These are phyloP conservation scores for Chlorokybus atmophyticus DNA, from an alignment of 139 green algal genomes.

Conservation along the genomic window DNA sequence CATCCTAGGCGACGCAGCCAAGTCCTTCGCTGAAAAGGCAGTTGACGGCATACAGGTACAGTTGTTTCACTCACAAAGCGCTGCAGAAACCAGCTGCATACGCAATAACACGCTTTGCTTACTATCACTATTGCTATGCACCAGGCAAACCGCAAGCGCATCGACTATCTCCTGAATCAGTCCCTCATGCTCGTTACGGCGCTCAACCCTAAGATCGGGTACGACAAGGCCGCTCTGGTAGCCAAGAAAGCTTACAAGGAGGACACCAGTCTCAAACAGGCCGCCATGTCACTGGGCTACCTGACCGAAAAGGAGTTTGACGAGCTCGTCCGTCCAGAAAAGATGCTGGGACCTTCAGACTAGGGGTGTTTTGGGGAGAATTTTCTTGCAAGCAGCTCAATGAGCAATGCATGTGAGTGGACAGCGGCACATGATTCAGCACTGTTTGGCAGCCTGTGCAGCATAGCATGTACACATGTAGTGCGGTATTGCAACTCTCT, in stretches of 20 bases:
- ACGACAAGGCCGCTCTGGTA: constrained; percentile 83
- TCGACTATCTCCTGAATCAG: constrained; percentile 63
- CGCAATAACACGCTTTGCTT: too few species aligned
- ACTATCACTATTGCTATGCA: too few species aligned
- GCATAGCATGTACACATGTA: too few species aligned
- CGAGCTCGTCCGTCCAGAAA: constrained; percentile 69
- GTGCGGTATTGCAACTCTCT: too few species aligned
- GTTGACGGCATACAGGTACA: constrained; percentile 67
- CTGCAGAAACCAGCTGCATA: too few species aligned
- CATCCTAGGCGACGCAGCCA: constrained; percentile 62
- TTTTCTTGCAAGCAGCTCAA: background rate
- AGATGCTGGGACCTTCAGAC: constrained; percentile 49
- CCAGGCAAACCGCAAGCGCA: constrained; percentile 60
- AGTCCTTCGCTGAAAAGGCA: constrained; percentile 67
- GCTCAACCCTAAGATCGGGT: constrained; percentile 78
- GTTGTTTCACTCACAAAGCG: too few species aligned
- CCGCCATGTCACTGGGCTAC: constrained; percentile 55
- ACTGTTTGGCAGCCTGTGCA: too few species aligned
- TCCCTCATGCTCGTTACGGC: constrained; percentile 95
- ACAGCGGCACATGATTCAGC: too few species aligned
- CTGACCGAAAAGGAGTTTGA: constrained; percentile 71
- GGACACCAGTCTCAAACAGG: constrained; percentile 53
- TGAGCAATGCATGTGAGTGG: background rate
- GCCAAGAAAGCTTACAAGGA: constrained; percentile 95
- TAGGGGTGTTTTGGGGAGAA: background rate